A percentile compares a stretch with the other conserved stretches of the same genome.
phyloP scores from a whole-genome alignment of 805 yeast genomes.

The Starmerella scarabaei region DNA sequence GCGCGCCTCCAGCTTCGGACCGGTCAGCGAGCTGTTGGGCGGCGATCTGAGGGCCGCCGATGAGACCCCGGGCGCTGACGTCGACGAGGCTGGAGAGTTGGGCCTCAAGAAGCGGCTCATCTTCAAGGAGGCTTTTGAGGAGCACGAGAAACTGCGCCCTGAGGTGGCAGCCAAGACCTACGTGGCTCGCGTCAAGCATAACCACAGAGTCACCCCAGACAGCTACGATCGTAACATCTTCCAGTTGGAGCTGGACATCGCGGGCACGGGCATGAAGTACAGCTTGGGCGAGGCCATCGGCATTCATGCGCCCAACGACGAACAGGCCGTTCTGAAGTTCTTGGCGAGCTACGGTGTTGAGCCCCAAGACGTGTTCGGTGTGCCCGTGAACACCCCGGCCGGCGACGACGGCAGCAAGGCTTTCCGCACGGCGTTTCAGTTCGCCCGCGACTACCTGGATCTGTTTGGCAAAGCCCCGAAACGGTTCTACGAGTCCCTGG shows the following conservation, averaged over 20 bases:
- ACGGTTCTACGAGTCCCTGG: slow-evolving; percentile 76
- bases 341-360: slow-evolving; percentile 58
- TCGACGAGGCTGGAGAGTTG: slow-evolving; percentile 41
- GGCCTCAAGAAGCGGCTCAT: slow-evolving; percentile 39
- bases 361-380: slow-evolving; percentile 53
- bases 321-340: slow-evolving; percentile 52
- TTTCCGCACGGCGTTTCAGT: slow-evolving; percentile 70
- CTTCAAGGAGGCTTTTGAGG: slow-evolving; percentile 67
- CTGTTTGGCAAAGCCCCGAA: slow-evolving; percentile 92
- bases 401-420: slow-evolving; percentile 33
- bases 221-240: slow-evolving; percentile 89
- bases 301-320: slow-evolving; percentile 76
- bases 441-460: slow-evolving; percentile 68
- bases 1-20: slow-evolving; percentile 19
- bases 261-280: slow-evolving; percentile 82
- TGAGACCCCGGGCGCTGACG: slow-evolving; percentile 24
- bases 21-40: neutral
- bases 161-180: slow-evolving; percentile 77
- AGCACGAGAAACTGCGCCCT: slow-evolving; percentile 59
- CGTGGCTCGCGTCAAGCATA: slow-evolving; percentile 79
- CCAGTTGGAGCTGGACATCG: slow-evolving; percentile 86
- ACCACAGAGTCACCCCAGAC: slow-evolving; percentile 77
- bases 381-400: slow-evolving; percentile 51
- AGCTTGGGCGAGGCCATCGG: slow-evolving; percentile 96
- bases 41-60: slow-evolving; percentile 21